A percentile compares a stretch with the other conserved stretches of the same genome.
Conservation (phyloP, 2,329 filamentous ascomycete genomes). For the Trichoderma arundinaceum region DNA sequence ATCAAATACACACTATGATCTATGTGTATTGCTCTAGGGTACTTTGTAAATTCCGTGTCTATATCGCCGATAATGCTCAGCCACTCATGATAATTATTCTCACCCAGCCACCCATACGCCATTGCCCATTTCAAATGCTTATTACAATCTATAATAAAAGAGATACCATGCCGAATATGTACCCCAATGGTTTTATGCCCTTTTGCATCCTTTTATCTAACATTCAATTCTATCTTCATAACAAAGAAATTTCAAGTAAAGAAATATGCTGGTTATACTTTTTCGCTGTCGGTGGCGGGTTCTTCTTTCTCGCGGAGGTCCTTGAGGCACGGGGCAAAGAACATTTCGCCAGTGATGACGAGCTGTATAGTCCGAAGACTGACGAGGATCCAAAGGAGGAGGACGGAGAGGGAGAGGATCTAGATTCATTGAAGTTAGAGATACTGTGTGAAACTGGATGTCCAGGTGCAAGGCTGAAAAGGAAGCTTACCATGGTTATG, state of each 20-base stretch:
- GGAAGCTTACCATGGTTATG: conserved; percentile 43
- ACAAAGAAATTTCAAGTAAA: not conserved
- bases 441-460: too few relatives aligned
- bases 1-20: too few relatives aligned
- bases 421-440: conserved; percentile 31
- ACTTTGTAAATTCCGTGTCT: not conserved
- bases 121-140: not conserved
- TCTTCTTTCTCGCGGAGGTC: conserved; percentile 45
- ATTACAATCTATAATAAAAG: not conserved
- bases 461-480: not conserved
- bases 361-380: conserved; percentile 47
- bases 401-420: conserved; percentile 50
- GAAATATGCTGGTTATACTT: not conserved
- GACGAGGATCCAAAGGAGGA: conserved; percentile 52
- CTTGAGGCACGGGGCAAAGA: conserved; percentile 53
- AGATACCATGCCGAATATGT: not conserved
- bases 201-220: not conserved
- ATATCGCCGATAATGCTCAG: not conserved
- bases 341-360: conserved; percentile 50
- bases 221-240: not conserved
- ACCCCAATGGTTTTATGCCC: not conserved
- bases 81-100: not conserved
- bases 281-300: conserved; percentile 32
- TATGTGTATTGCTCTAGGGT: not conserved
- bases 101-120: not conserved